Evolutionary conservation across 2,329 filamentous ascomycete species (phyloP), one percentile per base, ranked within the genome.

Genomic region (Rutstroemia sydowiana): DNA sequence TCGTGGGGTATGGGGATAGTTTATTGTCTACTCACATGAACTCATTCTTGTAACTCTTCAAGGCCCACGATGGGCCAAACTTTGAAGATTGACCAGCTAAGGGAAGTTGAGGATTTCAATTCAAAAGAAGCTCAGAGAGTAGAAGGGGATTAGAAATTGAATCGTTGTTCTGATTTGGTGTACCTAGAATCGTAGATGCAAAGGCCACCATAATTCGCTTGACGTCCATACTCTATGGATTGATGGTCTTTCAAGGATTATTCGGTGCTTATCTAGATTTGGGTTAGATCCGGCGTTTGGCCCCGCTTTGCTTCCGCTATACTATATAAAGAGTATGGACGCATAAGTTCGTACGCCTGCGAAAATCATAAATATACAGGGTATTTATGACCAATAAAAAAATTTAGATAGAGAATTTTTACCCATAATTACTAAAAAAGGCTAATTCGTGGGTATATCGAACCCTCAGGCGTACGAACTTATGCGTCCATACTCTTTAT

Each of bases 51-150:
- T 26, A 43, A 42, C 57, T 56, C 52, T 51, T 59, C 45, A 50
- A 52, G 62, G 57, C 63, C 64, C 63, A 59, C 57, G 55, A 60
- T 61, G 64, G 64, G 64, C 63, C 63, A 59, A 56, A 60, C 48
- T 45, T 46, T 46, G 51, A 34, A 52, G 36, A 36, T 31, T 53
- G 55, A 41, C 59, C 61, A 63, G 51, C 41, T 57, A 20, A 5
- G 45, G 41, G 31, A 42, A 13, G 16, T 1, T 18, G 30, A 39
- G 37, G n/a, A 42, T 48, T 28, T 47, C 28, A 11, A 18, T 42
- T 21, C 23, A 26, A 26, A 26, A 26, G 8, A 42, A 28, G n/a
- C 26, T 31, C 20, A 23, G 18, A 23, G 18, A 52, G 26, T 23
- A 11, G n/a, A 16, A 21, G n/a, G 11, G 32, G 21, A 14, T 20